phyloP scores from a whole-genome alignment of 2,329 filamentous ascomycete species.

The Claviceps cyperi region DNA sequence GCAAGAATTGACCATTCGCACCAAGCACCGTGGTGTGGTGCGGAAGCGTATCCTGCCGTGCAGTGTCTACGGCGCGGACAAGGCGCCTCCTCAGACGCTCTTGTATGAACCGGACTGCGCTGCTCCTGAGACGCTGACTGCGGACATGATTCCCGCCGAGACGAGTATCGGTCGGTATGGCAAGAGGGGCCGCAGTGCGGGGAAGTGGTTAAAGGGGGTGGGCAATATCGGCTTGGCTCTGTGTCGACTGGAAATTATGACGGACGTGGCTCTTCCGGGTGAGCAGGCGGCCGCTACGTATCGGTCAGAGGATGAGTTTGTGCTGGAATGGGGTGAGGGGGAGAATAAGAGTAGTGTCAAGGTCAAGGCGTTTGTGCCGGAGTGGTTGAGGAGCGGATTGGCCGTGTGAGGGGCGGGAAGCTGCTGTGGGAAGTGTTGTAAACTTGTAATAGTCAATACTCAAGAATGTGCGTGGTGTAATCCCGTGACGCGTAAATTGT shows the following conservation, averaged over 20 bases:
- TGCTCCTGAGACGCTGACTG: slow-evolving; percentile 14
- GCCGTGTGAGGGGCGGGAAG: neutral
- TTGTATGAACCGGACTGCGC: slow-evolving; percentile 28
- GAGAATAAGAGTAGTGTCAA: slow-evolving; percentile 25
- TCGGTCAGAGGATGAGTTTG: slow-evolving; percentile 46
- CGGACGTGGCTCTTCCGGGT: slow-evolving; percentile 57
- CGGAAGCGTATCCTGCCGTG: slow-evolving; percentile 80
- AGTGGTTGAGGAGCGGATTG: slow-evolving; percentile 46
- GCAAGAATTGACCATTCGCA: slow-evolving; percentile 91
- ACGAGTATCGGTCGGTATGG: slow-evolving; percentile 36
- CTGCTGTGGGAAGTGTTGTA: no score
- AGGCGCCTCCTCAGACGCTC: slow-evolving; percentile 24
- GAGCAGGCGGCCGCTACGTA: slow-evolving; percentile 50
- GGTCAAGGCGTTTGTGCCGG: slow-evolving; percentile 71
- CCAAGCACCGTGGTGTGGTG: slow-evolving; percentile 85
- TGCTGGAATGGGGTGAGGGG: slow-evolving; percentile 36
- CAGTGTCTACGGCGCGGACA: slow-evolving; percentile 45
- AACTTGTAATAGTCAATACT: neutral
- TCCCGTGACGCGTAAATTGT: no score
- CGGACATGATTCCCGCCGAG: slow-evolving; percentile 26
- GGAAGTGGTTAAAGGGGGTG: slow-evolving; percentile 64
- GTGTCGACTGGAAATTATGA: slow-evolving; percentile 85
- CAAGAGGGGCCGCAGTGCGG: slow-evolving; percentile 54
- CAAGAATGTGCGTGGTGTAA: neutral
- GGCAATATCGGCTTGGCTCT: slow-evolving; percentile 80